Evolutionary conservation across 2,329 filamentous ascomycete species (phyloP).

Genomic region (Fusarium sp.): DNA sequence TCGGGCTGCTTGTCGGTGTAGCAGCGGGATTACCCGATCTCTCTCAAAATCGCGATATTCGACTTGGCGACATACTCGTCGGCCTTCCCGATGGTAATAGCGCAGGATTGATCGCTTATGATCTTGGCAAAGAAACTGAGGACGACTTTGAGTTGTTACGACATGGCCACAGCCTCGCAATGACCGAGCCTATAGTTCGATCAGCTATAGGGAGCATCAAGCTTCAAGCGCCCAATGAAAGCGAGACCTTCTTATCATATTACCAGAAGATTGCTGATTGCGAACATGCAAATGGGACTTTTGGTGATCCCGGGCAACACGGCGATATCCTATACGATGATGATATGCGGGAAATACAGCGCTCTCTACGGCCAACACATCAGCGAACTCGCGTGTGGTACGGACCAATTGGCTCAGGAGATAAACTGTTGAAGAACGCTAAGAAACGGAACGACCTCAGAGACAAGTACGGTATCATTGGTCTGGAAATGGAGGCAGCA

Average conservation of each 20-base stretch:
- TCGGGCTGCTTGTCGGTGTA: slow-evolving; percentile 55
- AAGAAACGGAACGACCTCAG: slow-evolving; percentile 41
- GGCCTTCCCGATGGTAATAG: slow-evolving; percentile 43
- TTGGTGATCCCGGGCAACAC: slow-evolving; percentile 51
- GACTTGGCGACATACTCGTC: slow-evolving; percentile 55
- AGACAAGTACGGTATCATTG: slow-evolving; percentile 48
- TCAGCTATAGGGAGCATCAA: slow-evolving; percentile 53
- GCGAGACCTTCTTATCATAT: slow-evolving; percentile 34
- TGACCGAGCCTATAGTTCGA: slow-evolving; percentile 49
- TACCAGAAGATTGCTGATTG: slow-evolving; percentile 45
- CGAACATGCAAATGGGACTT: slow-evolving; percentile 43
- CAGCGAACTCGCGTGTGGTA: slow-evolving; percentile 12
- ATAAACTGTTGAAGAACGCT: slow-evolving; percentile 49
- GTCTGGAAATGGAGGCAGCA: slow-evolving; percentile 49
- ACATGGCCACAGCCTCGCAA: slow-evolving; percentile 43
- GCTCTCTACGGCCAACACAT: not conserved
- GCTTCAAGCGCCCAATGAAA: slow-evolving; percentile 41
- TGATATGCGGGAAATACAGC: not conserved
- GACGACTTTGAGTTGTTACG: slow-evolving; percentile 47
- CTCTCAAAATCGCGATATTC: slow-evolving; percentile 48
- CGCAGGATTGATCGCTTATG: slow-evolving; percentile 50
- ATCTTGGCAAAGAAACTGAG: slow-evolving; percentile 52
- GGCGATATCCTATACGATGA: slow-evolving; percentile 41
- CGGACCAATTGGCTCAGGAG: slow-evolving; percentile 49
- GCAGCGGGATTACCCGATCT: slow-evolving; percentile 53